Percentiles rank a stretch among this genome's conserved stretches.
Conservation (phyloP, 2,329 filamentous ascomycete species). For the Exserohilum rostratum region DNA sequence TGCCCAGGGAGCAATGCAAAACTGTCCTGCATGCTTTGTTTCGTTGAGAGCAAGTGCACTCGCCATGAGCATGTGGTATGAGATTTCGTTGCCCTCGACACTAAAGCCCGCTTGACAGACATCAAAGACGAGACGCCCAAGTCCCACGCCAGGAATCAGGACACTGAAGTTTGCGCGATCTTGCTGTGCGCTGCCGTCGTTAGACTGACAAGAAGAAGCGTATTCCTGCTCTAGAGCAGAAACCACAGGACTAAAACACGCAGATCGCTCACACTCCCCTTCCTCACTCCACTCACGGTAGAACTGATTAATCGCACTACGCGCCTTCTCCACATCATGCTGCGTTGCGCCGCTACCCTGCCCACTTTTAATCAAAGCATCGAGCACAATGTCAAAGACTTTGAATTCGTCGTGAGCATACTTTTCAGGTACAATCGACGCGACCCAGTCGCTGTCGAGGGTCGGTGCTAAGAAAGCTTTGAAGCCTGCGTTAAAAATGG, state of each 20-base stretch:
- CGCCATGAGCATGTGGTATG: conserved; percentile 92
- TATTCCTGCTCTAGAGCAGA: conserved; percentile 63
- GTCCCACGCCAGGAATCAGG: conserved; percentile 85
- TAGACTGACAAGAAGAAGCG: neutral
- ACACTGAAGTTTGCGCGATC: conserved; percentile 62
- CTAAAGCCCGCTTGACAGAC: conserved; percentile 74
- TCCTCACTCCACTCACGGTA: conserved; percentile 92
- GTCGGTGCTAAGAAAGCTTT: conserved; percentile 42
- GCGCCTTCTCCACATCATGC: conserved; percentile 84
- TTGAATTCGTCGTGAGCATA: conserved; percentile 36
- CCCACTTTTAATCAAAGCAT: conserved; percentile 68
- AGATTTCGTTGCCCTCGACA: conserved; percentile 90
- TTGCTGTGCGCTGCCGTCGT: neutral
- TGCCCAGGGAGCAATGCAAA: conserved; percentile 83
- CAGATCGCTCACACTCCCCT: conserved; percentile 74
- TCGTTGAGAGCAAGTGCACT: conserved; percentile 77
- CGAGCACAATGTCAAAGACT: conserved; percentile 55
- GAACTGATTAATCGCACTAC: conserved; percentile 90
- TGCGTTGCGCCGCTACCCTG: conserved; percentile 60
- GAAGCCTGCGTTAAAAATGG: conserved; percentile 66
- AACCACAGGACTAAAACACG: conserved; percentile 77
- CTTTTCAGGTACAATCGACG: conserved; percentile 39
- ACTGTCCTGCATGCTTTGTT: conserved; percentile 64
- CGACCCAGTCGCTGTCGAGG: conserved; percentile 42
- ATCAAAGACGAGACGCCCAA: conserved; percentile 89